phyloP scores from a whole-genome alignment of 345 rosid genomes.

The Mangifera indica region DNA sequence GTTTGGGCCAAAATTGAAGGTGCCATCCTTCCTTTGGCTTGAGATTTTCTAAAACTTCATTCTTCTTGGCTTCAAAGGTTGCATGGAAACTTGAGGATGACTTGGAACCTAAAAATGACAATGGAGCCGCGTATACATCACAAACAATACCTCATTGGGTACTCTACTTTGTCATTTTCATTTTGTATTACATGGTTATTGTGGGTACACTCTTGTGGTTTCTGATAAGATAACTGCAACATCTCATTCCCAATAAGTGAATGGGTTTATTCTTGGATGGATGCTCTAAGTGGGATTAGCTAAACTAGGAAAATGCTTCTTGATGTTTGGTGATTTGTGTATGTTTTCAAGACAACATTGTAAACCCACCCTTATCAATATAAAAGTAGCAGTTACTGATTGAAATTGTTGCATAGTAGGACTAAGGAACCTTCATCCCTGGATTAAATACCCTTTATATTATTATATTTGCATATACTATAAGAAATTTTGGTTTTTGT shows the following conservation, averaged over 20 bases:
- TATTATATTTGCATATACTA: conserved; percentile 3
- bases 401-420: not conserved
- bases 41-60: too few relatives aligned
- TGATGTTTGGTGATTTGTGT: conserved; percentile 29
- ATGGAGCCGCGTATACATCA: too few relatives aligned
- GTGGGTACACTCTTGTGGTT: conserved; percentile 60
- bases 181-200: not conserved
- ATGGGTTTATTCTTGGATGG: conserved; percentile 95
- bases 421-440: conserved; percentile 14
- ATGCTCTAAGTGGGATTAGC: conserved; percentile 59
- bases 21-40: too few relatives aligned
- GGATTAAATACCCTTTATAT: conserved; percentile 9
- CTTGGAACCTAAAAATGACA: too few relatives aligned
- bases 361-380: conserved; percentile 1
- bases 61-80: too few relatives aligned
- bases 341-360: conserved; percentile 31
- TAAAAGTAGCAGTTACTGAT: conserved; percentile 21
- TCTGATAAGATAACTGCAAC: conserved; percentile 68
- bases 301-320: conserved; percentile 13
- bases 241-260: conserved; percentile 59
- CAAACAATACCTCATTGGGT: not conserved
- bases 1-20: too few relatives aligned
- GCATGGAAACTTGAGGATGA: too few relatives aligned
- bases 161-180: not conserved
- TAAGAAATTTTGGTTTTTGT: too few relatives aligned